Percentiles rank a stretch among this genome's conserved stretches.
Conservation (phyloP, 257 asterid species). For the Gardenia jasminoides region DNA sequence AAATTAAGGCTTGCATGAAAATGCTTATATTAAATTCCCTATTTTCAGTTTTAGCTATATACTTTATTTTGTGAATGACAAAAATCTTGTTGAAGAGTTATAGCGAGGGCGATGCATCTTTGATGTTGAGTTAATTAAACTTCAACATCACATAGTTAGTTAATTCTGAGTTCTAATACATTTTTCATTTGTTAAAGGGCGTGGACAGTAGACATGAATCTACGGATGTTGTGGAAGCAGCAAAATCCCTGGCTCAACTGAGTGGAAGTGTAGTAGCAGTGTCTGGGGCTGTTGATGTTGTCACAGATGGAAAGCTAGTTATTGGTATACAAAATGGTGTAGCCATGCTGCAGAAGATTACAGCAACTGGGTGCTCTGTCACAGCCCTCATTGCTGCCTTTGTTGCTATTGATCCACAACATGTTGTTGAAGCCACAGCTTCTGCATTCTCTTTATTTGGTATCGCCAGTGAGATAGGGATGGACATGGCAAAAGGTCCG, state of each 20-base stretch:
- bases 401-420: conserved; percentile 59
- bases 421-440: conserved; percentile 72
- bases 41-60: background rate
- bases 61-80: background rate
- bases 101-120: background rate
- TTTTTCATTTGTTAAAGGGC: conserved; percentile 48
- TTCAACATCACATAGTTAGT: background rate
- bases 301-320: conserved; percentile 69
- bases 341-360: conserved; percentile 76
- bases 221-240: conserved; percentile 73
- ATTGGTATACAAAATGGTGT: conserved; percentile 76
- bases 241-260: conserved; percentile 61
- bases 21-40: background rate
- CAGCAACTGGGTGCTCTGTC: conserved; percentile 91
- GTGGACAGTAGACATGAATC: conserved; percentile 70
- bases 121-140: background rate
- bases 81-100: background rate
- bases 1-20: background rate
- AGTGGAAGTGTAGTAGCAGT: conserved; percentile 64
- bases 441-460: conserved; percentile 84
- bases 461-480: conserved; percentile 64
- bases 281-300: conserved; percentile 75
- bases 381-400: conserved; percentile 85
- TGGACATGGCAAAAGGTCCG: conserved; percentile 69
- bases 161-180: background rate